Evolutionary conservation across 257 asterid genomes (phyloP).

Genomic region (Solanum pinnatisectum): DNA sequence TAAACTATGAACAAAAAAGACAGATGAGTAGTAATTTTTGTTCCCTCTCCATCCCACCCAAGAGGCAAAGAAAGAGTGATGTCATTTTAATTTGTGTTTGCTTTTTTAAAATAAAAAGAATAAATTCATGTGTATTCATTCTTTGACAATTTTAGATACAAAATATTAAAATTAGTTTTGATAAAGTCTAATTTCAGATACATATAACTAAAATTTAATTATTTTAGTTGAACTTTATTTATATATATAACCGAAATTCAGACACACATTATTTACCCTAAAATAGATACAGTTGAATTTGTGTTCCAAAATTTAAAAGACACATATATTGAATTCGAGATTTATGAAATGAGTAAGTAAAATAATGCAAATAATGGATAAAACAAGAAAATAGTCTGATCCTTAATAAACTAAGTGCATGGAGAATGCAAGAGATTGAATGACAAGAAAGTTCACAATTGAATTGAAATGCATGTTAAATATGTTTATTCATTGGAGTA

Average conservation of each 20-base stretch:
- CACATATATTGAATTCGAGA: too few relatives aligned
- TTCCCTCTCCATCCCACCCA: background rate
- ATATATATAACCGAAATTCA: background rate
- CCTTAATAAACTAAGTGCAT: too few relatives aligned
- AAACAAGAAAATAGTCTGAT: background rate
- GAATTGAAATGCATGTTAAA: background rate
- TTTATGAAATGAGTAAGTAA: background rate
- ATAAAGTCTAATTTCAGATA: background rate
- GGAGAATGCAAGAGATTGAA: too few relatives aligned
- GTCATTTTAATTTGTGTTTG: background rate
- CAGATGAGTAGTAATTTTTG: background rate
- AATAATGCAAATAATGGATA: background rate
- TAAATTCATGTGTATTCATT: background rate
- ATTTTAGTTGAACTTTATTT: background rate
- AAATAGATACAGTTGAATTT: too few relatives aligned
- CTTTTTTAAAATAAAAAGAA: background rate
- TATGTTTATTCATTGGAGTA: background rate
- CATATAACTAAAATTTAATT: background rate
- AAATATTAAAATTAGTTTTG: background rate
- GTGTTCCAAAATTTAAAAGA: background rate
- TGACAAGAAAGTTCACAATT: too few relatives aligned
- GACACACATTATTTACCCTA: background rate
- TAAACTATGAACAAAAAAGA: background rate
- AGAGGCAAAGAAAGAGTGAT: background rate
- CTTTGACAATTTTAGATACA: background rate